Evolutionary conservation across 2,329 filamentous ascomycete genomes (phyloP), one percentile per base, ranked within the genome.

Genomic region (Xylaria sp.): DNA sequence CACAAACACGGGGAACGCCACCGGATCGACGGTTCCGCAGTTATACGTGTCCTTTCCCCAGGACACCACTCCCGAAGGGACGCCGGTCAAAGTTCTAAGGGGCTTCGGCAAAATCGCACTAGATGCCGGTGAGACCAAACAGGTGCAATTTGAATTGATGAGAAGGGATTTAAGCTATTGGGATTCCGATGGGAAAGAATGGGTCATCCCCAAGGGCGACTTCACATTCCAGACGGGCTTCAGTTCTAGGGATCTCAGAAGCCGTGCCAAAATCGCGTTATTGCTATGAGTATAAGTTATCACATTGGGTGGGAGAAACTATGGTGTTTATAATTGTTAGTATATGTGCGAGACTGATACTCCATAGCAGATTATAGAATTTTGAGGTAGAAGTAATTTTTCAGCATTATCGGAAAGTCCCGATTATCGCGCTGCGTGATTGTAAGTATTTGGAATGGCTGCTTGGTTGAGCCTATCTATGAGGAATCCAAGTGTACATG

Each of bases 41-140:
- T 79, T 90, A 0, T 90, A 90, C 75, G 76, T 89, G n/a, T 72
- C 74, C 5, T 80, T 84, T 77, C 80, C 82, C 51, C 56, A 76
- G 72, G 76, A 76, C 23, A 76, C 76, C 59, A 71, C 82, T n/a
- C 70, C 80, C 18, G 66, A 77, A 15, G 80, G 79, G 57, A 87
- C 86, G 10, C 87, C 87, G 0, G 80, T 83, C 4, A 80, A 79
- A 58, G 82, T 85, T 73, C 81, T 87, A 7, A 80, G 86, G 71
- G 85, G 80, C 58, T 89, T 89, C 66, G 82, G 85, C 2, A 89
- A 88, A 77, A 73, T 85, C 1, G 73, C 73, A 2, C 76, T 89
- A 0, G 72, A 74, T 3, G 72, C 81, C 0, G 84, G 84, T 0
- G 78, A 83, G 75, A 82, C 77, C 34, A 75, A 75, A 50, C 79